Conservation (phyloP, 75 land plant genomes). For the Pinus tabuliformis region DNA sequence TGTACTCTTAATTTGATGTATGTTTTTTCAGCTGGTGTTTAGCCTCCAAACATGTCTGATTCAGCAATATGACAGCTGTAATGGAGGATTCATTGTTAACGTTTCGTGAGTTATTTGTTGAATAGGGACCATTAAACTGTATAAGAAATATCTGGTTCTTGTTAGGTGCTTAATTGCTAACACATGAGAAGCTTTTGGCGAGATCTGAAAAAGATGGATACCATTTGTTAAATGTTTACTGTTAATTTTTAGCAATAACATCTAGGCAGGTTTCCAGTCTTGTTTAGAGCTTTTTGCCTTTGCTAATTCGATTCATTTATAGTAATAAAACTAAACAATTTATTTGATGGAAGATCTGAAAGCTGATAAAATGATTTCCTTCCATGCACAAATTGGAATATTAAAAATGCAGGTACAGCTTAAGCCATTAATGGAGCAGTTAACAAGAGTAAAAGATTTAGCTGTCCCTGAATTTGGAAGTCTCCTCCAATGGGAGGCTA, state of each 20-base stretch:
- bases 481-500: slow-evolving; percentile 84
- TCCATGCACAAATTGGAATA: not conserved
- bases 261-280: no score
- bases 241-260: not conserved
- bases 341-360: no score
- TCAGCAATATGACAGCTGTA: no score
- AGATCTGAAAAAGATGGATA: not conserved
- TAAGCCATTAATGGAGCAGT: slow-evolving; percentile 74
- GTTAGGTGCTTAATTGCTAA: not conserved
- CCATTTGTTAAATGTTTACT: not conserved
- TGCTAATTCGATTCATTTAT: no score
- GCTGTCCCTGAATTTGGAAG: slow-evolving; percentile 79
- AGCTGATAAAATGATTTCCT: not conserved
- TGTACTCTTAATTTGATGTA: no score
- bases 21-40: no score
- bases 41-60: no score
- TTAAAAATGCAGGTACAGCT: slow-evolving; percentile 66
- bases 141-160: not conserved
- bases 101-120: no score
- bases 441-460: slow-evolving; percentile 79
- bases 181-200: not conserved
- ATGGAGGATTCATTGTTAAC: no score
- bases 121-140: not conserved
- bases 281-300: no score
- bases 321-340: no score